Evolutionary conservation across 345 rosid genomes (phyloP), one percentile per base, ranked within the genome.

Genomic region (Eucalyptus tenuipes): DNA sequence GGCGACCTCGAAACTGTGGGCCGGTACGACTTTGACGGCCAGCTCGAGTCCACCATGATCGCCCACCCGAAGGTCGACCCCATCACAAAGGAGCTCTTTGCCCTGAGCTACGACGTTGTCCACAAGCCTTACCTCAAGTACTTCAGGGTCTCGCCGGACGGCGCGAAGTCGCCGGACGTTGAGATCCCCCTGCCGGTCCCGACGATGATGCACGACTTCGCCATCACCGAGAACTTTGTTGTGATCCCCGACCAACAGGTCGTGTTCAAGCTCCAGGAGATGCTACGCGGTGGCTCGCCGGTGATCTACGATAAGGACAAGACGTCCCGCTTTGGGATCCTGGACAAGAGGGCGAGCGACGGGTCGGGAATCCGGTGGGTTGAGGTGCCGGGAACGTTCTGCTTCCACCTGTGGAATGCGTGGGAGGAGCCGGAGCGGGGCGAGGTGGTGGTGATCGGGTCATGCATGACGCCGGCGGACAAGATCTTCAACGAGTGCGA

Each of bases 41-140:
- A 96, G 49, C 94, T 97, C 7, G 87, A 89, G 10, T 92, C 95
- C 45, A 89, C 96, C 13, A 97, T 97, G 99, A 97, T 97, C 88
- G 99, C 99, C 7, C 99, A 97, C 90, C 99, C 99, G 1, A 97
- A 97, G 84, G 88, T 96, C 29, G 99, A 97, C 85, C 97, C 99
- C 1, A 85, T 88, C 20, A 88, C 99, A 9, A 93, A 93, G 81
- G 96, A 97, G 90, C 91, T 97, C 8, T 95, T 95, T 50, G 95
- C 98, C 24, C 90, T 97, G 44, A 96, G 97, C 92, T 97, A 96
- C 90, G 96, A 97, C 91, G 97, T 97, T 8, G 91, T 95, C 29
- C 93, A 90, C 81, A 93, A 94, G 88, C 99, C 99, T 7, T 96
- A 94, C 89, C 89, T 97, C 49, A 97, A 96, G 86, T 97, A 96